Evolutionary conservation across 2,329 filamentous ascomycete species (phyloP).

Genomic region (Fusarium cicatricum): DNA sequence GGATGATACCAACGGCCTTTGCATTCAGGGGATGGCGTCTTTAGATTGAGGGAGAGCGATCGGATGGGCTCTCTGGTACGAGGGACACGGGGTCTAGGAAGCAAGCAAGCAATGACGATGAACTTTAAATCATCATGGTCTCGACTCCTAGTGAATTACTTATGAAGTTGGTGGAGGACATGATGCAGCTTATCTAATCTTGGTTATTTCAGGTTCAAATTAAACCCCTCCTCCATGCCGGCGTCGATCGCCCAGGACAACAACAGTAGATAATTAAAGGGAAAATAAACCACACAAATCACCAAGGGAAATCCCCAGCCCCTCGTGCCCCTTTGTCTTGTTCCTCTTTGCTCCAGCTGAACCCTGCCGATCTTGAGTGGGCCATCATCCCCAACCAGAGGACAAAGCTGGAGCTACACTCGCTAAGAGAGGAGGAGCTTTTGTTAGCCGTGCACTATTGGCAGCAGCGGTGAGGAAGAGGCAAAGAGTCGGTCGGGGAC

Average conservation of each 20-base stretch:
- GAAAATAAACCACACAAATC: background rate
- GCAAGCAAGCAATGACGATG: conserved; percentile 9
- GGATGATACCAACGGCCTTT: conserved; percentile 27
- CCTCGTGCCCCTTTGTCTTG: too few species aligned
- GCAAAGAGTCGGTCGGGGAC: conserved; percentile 2
- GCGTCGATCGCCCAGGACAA: conserved; percentile 10
- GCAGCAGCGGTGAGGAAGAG: conserved; percentile 9
- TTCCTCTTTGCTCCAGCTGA: conserved; percentile 11
- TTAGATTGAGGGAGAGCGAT: conserved; percentile 8
- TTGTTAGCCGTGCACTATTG: too few species aligned
- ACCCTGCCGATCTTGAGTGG: conserved; percentile 31
- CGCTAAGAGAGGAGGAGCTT: too few species aligned
- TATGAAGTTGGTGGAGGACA: too few species aligned
- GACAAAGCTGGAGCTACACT: conserved; percentile 16
- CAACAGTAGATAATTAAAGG: conserved; percentile 1
- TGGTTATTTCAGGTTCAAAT: too few species aligned
- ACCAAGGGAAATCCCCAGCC: background rate
- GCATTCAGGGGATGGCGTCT: conserved; percentile 9
- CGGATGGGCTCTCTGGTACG: background rate
- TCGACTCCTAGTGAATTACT: too few species aligned
- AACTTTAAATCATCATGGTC: background rate
- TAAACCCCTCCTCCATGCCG: too few species aligned
- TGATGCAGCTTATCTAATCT: background rate
- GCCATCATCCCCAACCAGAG: conserved; percentile 14
- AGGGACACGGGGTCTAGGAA: conserved; percentile 16